Evolutionary conservation across 768 basidiomycete genomes (phyloP).

Genomic region (Neoboletus brunneissimus): DNA sequence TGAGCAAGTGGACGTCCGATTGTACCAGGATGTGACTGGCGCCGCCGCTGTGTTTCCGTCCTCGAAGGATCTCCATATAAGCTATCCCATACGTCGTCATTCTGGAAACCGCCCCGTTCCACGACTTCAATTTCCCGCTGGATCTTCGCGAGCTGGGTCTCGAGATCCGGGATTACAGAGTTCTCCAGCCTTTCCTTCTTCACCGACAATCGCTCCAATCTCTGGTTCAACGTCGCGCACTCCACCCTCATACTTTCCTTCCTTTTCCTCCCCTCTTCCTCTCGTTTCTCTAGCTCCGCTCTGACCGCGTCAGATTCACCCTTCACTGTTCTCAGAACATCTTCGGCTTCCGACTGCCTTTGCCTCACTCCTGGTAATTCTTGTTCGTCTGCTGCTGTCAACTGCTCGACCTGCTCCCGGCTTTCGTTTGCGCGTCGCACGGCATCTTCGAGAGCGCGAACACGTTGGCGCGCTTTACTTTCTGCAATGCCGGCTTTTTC

Average conservation of each 20-base stretch:
- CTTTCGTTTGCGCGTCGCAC: constrained; percentile 71
- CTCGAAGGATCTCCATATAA: constrained; percentile 13
- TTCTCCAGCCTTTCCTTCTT: constrained; percentile 68
- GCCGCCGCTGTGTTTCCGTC: constrained; percentile 22
- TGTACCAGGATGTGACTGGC: constrained; percentile 29
- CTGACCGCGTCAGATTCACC: constrained; percentile 45
- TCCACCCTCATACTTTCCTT: constrained; percentile 59
- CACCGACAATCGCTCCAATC: constrained; percentile 62
- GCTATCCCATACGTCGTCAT: constrained; percentile 16
- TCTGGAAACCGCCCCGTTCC: constrained; percentile 29
- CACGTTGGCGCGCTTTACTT: constrained; percentile 79
- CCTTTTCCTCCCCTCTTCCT: constrained; percentile 50
- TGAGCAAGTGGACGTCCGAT: constrained; percentile 25
- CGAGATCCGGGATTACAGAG: constrained; percentile 59
- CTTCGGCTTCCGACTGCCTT: constrained; percentile 41
- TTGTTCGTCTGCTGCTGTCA: constrained; percentile 37
- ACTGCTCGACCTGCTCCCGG: constrained; percentile 44
- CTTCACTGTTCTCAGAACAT: constrained; percentile 38
- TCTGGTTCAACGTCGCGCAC: constrained; percentile 50
- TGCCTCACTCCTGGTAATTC: constrained; percentile 41
- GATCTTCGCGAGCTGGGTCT: constrained; percentile 59
- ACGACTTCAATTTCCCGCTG: constrained; percentile 54
- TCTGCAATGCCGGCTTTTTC: constrained; percentile 78
- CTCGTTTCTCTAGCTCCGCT: constrained; percentile 45
- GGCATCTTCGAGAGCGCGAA: constrained; percentile 84